Conservation (phyloP, 2,329 filamentous ascomycete species). For the Aspergillus pseudonomiae region DNA sequence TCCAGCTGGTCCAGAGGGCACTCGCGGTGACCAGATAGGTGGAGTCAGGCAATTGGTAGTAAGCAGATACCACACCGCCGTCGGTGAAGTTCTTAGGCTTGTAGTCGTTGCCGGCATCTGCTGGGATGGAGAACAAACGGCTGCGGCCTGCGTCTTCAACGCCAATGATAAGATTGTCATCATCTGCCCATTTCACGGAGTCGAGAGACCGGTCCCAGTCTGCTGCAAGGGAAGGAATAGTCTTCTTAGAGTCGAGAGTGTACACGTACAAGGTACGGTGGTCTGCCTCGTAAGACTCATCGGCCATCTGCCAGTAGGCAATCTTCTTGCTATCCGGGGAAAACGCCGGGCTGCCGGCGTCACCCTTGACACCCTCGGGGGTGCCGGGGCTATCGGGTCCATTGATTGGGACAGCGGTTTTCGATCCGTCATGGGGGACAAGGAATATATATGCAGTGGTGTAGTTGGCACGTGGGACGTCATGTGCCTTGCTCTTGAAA, state of each 20-base stretch:
- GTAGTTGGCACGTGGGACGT: conserved; percentile 56
- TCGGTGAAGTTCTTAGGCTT: conserved; percentile 42
- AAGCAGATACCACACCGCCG: conserved; percentile 33
- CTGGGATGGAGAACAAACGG: conserved; percentile 40
- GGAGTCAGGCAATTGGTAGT: conserved; percentile 33
- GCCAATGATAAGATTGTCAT: conserved; percentile 69
- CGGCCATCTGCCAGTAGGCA: conserved; percentile 78
- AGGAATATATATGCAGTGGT: conserved; percentile 84
- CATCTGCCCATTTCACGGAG: conserved; percentile 55
- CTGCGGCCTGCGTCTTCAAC: conserved; percentile 70
- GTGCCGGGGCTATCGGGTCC: conserved; percentile 36
- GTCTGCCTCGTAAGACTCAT: conserved; percentile 78
- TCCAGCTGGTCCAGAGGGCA: conserved; percentile 41
- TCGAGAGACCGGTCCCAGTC: conserved; percentile 58
- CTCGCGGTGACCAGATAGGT: conserved; percentile 38
- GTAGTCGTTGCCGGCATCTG: conserved; percentile 34
- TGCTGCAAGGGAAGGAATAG: conserved; percentile 42
- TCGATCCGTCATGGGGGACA: conserved; percentile 65
- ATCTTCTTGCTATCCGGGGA: conserved; percentile 71
- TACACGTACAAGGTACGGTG: conserved; percentile 56
- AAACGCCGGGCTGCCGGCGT: conserved; percentile 69
- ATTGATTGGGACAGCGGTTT: conserved; percentile 51
- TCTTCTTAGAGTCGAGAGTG: conserved; percentile 35
- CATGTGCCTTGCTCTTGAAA: conserved; percentile 48
- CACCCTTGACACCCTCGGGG: conserved; percentile 59